Base-by-base conservation (phyloP, 2,329 filamentous ascomycete genomes). In the Seiridium cupressi region DNA sequence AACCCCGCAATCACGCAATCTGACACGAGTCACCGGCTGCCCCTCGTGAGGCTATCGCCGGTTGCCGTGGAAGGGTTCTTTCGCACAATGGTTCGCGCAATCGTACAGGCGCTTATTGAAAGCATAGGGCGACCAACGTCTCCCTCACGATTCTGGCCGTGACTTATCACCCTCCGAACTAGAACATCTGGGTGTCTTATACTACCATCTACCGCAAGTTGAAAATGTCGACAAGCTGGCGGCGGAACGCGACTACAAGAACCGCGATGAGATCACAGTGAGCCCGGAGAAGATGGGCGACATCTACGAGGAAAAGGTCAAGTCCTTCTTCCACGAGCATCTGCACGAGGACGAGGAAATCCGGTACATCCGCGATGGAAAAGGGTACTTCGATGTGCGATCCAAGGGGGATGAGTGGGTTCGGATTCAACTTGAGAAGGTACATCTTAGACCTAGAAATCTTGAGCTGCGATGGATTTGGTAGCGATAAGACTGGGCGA, bases 331-430 rank as follows among this genome's bases (percentile, higher is more conserved):
- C 80, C 75, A 90, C 69, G 95, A 99, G 82, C 95, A 99, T 75
- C 76, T 99, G 69, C 95, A 99, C 73, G 95, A 99, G 79, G 95
- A 99, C 68, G 95, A 99, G 79, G 95, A 99, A 83, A 99, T 99
- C 66, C 84, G 95, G 53, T 99, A 97, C 71, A 93, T 99, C 66
- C 82, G 92, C 38, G 93, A 89, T 62, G 95, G 95, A 0, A 84
- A 86, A 59, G 95, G 95, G 0, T 99, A 90, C 75, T 99, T 99
- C 73, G 95, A 99, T 76, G 93, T 99, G 3, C 82, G 95, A 54
- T 89, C 87, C 70, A 81, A 90, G 74, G 85, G 84, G 26, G 94
- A 98, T 71, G 87, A 90, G 65, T 99, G 95, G 95, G 86, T 99
- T 61, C 82, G 95, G 61, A 93, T 99, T 63, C 79, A 82, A 69